Conservation (phyloP, 169 alveolate genomes). For the Plasmodium berghei region DNA sequence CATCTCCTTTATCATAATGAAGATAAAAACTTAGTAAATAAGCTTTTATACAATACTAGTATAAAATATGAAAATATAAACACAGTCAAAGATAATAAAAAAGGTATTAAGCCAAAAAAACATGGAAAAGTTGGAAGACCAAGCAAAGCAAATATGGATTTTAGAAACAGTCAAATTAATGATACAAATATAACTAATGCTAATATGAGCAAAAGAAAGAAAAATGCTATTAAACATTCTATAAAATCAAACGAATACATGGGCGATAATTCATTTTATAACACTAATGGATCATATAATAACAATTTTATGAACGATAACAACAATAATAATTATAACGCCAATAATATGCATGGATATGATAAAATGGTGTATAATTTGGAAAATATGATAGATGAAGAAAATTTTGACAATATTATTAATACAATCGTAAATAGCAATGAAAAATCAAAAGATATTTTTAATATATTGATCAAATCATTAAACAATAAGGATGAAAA, state of each 20-base stretch:
- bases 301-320: slow-evolving; percentile 10
- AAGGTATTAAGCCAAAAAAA: slow-evolving; percentile 29
- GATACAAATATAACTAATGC: slow-evolving; percentile 11
- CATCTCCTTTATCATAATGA: slow-evolving; percentile 56
- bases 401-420: slow-evolving; percentile 23
- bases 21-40: slow-evolving; percentile 46
- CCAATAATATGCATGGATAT: slow-evolving; percentile 22
- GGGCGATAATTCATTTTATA: background rate
- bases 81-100: slow-evolving; percentile 49
- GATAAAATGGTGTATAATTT: slow-evolving; percentile 5
- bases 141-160: slow-evolving; percentile 12
- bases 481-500: slow-evolving; percentile 20
- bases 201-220: slow-evolving; percentile 23
- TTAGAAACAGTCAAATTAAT: slow-evolving; percentile 7
- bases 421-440: slow-evolving; percentile 43
- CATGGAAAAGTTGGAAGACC: slow-evolving; percentile 72
- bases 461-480: slow-evolving; percentile 19
- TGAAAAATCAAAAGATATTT: slow-evolving; percentile 63
- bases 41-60: background rate
- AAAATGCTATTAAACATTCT: slow-evolving; percentile 19
- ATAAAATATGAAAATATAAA: slow-evolving; percentile 2
- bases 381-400: slow-evolving; percentile 60
- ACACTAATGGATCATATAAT: slow-evolving; percentile 8
- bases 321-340: background rate
- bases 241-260: slow-evolving; percentile 7